A percentile compares a stretch with the other conserved stretches of the same genome.
phyloP scores from a whole-genome alignment of 768 basidiomycete species.

The Lyophyllum shimeji region DNA sequence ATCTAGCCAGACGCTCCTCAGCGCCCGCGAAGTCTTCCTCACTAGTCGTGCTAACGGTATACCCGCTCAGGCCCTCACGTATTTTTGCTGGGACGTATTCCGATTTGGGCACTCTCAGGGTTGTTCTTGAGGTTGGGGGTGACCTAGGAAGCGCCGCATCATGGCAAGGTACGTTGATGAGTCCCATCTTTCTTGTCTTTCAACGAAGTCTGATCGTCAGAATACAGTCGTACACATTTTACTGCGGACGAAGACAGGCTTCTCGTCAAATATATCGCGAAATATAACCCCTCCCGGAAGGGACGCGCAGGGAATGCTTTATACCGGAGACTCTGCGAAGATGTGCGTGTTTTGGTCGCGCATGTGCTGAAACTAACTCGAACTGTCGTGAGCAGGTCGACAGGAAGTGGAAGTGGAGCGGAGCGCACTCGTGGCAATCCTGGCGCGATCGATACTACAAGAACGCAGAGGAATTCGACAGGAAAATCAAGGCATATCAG shows the following conservation, averaged over 20 bases:
- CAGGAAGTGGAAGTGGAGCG: conserved; percentile 50
- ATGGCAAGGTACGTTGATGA: conserved; percentile 11
- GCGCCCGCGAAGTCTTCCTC: background rate
- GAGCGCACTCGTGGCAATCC: conserved; percentile 53
- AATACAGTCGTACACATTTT: conserved; percentile 27
- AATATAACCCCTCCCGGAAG: conserved; percentile 35
- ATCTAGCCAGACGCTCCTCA: background rate
- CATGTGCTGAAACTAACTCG: background rate
- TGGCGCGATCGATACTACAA: conserved; percentile 65
- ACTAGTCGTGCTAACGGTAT: background rate
- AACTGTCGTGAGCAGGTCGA: conserved; percentile 29
- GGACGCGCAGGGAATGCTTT: conserved; percentile 48
- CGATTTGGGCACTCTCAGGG: too few relatives aligned
- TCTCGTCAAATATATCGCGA: conserved; percentile 49
- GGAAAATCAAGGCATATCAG: conserved; percentile 39
- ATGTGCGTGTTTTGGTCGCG: conserved; percentile 37
- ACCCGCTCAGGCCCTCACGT: background rate
- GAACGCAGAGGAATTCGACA: conserved; percentile 41
- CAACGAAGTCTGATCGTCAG: background rate
- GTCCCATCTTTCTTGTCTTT: background rate
- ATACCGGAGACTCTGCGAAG: conserved; percentile 40
- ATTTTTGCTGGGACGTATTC: too few relatives aligned
- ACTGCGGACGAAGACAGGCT: conserved; percentile 39
- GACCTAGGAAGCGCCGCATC: background rate
- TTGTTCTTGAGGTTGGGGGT: background rate